Conservation (phyloP, 2,329 filamentous ascomycete genomes). For the Pseudogymnoascus pannorum region DNA sequence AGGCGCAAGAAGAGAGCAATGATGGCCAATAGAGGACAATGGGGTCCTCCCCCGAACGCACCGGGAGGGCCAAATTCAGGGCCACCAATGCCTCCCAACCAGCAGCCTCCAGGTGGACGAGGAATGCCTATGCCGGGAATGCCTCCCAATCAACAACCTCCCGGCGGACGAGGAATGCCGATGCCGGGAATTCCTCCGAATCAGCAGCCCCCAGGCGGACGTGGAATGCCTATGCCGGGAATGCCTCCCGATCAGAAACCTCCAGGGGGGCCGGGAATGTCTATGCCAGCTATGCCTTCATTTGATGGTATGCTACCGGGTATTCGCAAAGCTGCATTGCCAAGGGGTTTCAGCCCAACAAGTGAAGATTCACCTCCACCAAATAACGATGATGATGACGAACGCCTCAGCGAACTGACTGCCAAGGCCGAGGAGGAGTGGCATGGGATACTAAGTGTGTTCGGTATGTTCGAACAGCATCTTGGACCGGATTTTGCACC, state of each 20-base stretch:
- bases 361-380: slow-evolving; percentile 17
- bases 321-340: slow-evolving; percentile 20
- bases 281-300: slow-evolving; percentile 20
- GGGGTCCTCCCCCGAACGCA: slow-evolving; percentile 22
- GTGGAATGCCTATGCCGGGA: too few species aligned
- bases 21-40: slow-evolving; percentile 40
- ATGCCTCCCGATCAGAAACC: background rate
- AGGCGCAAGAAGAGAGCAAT: slow-evolving; percentile 67
- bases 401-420: slow-evolving; percentile 22
- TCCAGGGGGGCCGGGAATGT: slow-evolving; percentile 7
- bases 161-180: slow-evolving; percentile 6
- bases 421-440: slow-evolving; percentile 51
- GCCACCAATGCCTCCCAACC: background rate
- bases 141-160: slow-evolving; percentile 18
- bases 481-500: slow-evolving; percentile 72
- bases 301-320: slow-evolving; percentile 28
- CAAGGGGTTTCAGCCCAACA: slow-evolving; percentile 25
- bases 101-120: slow-evolving; percentile 9
- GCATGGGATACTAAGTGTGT: slow-evolving; percentile 64
- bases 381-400: slow-evolving; percentile 17
- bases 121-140: slow-evolving; percentile 4
- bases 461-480: slow-evolving; percentile 56
- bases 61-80: background rate
- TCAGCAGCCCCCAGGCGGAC: background rate
- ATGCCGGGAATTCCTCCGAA: background rate